These are phyloP conservation scores for Asterionellopsis glacialis DNA, from an alignment of 108 stramenopile species.

Conservation along the genomic window DNA sequence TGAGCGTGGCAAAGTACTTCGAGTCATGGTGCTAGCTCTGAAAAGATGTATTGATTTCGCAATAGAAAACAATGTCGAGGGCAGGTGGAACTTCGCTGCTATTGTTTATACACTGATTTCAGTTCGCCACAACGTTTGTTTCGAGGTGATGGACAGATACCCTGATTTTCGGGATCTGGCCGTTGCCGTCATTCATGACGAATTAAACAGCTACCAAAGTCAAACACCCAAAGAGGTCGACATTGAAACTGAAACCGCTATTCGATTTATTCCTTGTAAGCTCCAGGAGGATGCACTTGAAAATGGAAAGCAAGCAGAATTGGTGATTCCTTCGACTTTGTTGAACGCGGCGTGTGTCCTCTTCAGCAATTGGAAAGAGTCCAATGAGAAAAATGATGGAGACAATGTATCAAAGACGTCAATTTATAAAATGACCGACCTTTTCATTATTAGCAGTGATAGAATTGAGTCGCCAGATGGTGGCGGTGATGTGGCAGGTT, in stretches of 20 bases:
- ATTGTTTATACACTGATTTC: conserved; percentile 55
- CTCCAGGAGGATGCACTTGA: background rate
- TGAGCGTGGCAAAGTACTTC: conserved; percentile 57
- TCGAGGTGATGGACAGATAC: conserved; percentile 45
- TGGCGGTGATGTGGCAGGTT: conserved; percentile 16
- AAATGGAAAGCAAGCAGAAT: background rate
- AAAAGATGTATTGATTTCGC: conserved; percentile 32
- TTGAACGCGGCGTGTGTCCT: conserved; percentile 27
- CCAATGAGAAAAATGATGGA: background rate
- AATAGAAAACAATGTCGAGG: conserved; percentile 16
- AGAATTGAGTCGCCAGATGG: conserved; percentile 1
- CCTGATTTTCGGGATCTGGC: conserved; percentile 42
- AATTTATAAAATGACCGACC: background rate
- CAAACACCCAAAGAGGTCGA: background rate
- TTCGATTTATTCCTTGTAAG: conserved; percentile 8
- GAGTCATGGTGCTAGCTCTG: conserved; percentile 37
- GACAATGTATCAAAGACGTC: background rate
- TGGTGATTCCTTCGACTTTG: too few species aligned
- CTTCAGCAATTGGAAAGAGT: conserved; percentile 40
- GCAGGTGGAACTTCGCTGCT: conserved; percentile 30
- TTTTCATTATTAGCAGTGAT: too few species aligned
- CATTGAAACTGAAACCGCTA: background rate
- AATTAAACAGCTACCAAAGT: conserved; percentile 18
- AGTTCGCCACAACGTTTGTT: conserved; percentile 50
- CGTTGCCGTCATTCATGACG: conserved; percentile 32